Base-by-base conservation (phyloP, 1,284 basidiomycete genomes). In the Leccinum cinnamomeum region DNA sequence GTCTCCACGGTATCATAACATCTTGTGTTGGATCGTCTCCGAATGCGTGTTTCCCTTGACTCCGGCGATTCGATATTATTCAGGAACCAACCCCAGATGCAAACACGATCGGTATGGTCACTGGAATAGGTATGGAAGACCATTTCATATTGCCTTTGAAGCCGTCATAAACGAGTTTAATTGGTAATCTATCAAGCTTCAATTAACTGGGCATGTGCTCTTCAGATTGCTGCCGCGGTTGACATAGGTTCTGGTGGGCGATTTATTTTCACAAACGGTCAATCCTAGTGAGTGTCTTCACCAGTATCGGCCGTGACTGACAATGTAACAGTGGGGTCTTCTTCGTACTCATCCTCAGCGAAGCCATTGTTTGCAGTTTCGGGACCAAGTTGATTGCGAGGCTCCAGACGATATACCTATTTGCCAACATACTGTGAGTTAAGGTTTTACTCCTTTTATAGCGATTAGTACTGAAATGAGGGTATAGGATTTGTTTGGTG, bases 121-220 rank as follows among this genome's bases (percentile, higher is more conserved):
- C 79, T 16, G 70, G 65, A 12, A 61, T 78, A n/a, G 70, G 68
- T 71, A 35, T 51, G 62, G n/a, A 6, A 28, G 6, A 39, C 7
- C 7, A 7, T 20, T 50, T 28, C 39, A 7, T 28, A 23, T 14
- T 30, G 0, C 30, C 53, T 53, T 53, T 53, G 25, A 53, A 25
- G 16, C 3, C 23, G 6, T 53, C 10, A 18, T 53, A 3, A 6
- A 51, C 14, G 50, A 16, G 50, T 53, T n/a, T 30, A 11, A 53
- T 30, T 50, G n/a, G 23, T 25, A 25, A 53, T 53, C 12, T 28
- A 25, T 12, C 20, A 35, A 68, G 80, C 82, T 3, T 79, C 79
- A 3, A 69, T 82, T 7, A 79, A 77, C 33, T 83, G 81, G 81
- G 79, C 71, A 51, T 78, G 75, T 55, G 70, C 79, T 12, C 61